Conservation (phyloP, 805 yeast species). For the Pichia gijzeniarum region DNA sequence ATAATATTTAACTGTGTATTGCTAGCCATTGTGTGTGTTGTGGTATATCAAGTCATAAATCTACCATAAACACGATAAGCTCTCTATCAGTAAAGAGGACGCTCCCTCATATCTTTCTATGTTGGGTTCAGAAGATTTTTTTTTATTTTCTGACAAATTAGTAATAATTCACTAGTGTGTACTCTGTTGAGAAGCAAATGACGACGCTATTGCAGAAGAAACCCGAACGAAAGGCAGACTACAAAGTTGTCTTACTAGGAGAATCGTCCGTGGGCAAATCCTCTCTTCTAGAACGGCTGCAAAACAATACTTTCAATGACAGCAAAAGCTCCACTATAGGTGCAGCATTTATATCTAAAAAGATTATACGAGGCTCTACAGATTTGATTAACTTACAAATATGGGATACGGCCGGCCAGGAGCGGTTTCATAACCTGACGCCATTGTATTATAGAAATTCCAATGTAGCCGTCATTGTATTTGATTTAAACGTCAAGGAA, state of each 20-base stretch:
- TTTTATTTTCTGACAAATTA: too few species aligned
- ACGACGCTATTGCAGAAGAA: constrained; percentile 6
- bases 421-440: constrained; percentile 72
- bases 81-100: neutral
- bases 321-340: constrained; percentile 91
- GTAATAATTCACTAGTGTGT: too few species aligned
- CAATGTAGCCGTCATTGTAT: constrained; percentile 80
- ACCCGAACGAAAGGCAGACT: constrained; percentile 28
- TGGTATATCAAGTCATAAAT: too few species aligned
- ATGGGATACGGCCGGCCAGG: constrained; percentile 98
- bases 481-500: constrained; percentile 57
- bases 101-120: too few species aligned
- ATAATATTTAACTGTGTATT: constrained; percentile 17
- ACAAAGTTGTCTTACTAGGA: constrained; percentile 35
- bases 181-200: too few species aligned
- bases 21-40: neutral
- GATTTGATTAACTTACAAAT: constrained; percentile 50
- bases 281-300: constrained; percentile 79
- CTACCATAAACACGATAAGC: neutral
- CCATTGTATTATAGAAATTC: constrained; percentile 83
- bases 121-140: too few species aligned
- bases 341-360: constrained; percentile 94
- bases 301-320: constrained; percentile 62
- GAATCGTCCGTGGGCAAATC: constrained; percentile 60
- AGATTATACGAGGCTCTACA: constrained; percentile 34